Evolutionary conservation across 1,139 yeast species (phyloP), one percentile per base, ranked within the genome.

Genomic region (Suhomyces choctaworum): DNA sequence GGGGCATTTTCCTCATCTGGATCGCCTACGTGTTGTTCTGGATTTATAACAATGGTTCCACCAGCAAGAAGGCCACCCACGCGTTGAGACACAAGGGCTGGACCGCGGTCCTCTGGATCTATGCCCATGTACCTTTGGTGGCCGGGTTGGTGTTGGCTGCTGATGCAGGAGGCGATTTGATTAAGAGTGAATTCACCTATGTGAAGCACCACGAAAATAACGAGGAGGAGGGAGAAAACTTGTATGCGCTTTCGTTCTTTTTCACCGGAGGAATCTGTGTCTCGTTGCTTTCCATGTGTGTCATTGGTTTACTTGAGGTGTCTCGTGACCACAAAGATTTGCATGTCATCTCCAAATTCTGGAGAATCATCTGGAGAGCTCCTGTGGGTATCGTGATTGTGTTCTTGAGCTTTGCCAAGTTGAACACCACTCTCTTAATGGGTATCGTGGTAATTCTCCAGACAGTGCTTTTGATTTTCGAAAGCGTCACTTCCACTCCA

Each of bases 101-200:
- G 21, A 60, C 77, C 1, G 83, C 84, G 0, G 51, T 69, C 25
- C 2, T 47, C 0, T 80, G 77, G 75, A 61, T 76, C 6, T 67
- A 70, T 46, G 37, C 59, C 6, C 87, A 80, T 46, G 48, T 78
- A 23, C 81, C 83, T 0, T 56, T 78, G 27, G 66, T 77, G 31
- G 79, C 74, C 0, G 52, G 73, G 9, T 52, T 77, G 41, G 70
- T 77, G 28, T 61, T 80, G 37, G 72, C 80, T 19, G 86, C 85
- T 1, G 85, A 80, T 58, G 73, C 84, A 7, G 82, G 80, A 7
- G 80, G 79, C 2, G 81, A 76, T 30, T 54, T 78, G 36, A 56
- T 67, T 22, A 40, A 21, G 25, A 42, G 28, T 17, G 29, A 32
- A 31, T 12, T 20, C 27, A 31, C 35, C 14, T 29, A 8, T 13